Conservation (phyloP, 768 basidiomycete genomes). For the Podaxis rugospora region DNA sequence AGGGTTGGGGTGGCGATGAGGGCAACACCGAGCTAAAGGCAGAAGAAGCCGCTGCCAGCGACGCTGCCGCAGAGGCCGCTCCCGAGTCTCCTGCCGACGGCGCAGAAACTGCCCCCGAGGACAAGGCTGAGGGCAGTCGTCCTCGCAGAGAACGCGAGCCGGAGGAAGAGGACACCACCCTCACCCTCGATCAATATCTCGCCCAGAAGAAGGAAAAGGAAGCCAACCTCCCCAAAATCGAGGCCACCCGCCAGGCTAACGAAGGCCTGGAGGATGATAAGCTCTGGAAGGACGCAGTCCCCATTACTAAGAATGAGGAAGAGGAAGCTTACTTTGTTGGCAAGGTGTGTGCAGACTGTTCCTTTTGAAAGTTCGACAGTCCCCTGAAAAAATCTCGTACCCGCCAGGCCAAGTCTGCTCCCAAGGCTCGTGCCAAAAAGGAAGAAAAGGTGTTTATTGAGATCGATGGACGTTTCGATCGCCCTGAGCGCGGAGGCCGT, state of each 20-base stretch:
- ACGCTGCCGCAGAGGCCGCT: constrained; percentile 58
- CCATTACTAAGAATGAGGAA: constrained; percentile 64
- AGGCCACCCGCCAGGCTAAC: constrained; percentile 71
- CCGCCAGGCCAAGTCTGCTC: constrained; percentile 54
- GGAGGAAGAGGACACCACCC: constrained; percentile 90
- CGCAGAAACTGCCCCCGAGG: constrained; percentile 35
- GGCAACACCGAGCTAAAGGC: constrained; percentile 77
- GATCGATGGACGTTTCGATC: constrained; percentile 86
- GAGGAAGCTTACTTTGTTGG: constrained; percentile 80
- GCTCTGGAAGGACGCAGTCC: constrained; percentile 69
- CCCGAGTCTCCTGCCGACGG: constrained; percentile 25
- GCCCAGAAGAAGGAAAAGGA: constrained; percentile 73
- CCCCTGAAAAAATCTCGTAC: not conserved
- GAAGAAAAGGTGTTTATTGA: constrained; percentile 91
- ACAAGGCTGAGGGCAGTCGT: constrained; percentile 29
- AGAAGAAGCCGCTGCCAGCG: constrained; percentile 70
- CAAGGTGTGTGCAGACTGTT: constrained; percentile 56
- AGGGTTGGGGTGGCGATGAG: constrained; percentile 94
- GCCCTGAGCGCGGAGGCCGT: constrained; percentile 66
- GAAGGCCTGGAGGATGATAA: constrained; percentile 63
- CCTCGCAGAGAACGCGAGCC: constrained; percentile 51
- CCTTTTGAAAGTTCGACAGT: not conserved
- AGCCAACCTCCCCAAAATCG: constrained; percentile 69
- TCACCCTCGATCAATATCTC: constrained; percentile 91
- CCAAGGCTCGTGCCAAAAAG: constrained; percentile 73